These are phyloP conservation scores for Colletotrichum noveboracense DNA, from an alignment of 2,329 filamentous ascomycete genomes.

Conservation along the genomic window DNA sequence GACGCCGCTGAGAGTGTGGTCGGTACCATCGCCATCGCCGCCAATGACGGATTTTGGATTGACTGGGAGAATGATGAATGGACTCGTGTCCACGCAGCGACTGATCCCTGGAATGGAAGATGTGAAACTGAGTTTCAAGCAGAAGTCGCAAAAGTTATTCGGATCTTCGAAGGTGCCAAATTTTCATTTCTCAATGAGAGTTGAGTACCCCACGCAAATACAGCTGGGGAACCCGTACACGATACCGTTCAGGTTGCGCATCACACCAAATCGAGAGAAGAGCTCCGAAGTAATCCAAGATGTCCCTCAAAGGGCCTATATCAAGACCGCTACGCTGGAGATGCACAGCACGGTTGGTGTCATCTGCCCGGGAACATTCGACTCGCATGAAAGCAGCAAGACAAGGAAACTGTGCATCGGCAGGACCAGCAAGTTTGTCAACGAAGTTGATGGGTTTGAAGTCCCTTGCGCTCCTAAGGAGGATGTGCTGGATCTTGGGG, in stretches of 20 bases:
- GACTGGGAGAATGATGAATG: not conserved
- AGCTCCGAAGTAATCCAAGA: slow-evolving; percentile 23
- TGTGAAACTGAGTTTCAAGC: slow-evolving; percentile 33
- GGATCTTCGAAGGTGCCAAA: slow-evolving; percentile 35
- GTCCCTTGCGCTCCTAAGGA: not conserved
- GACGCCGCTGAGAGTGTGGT: slow-evolving; percentile 27
- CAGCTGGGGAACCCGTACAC: slow-evolving; percentile 30
- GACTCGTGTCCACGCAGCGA: slow-evolving; percentile 24
- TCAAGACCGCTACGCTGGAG: slow-evolving; percentile 22
- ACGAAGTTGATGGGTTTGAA: not conserved
- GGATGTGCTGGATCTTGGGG: not conserved
- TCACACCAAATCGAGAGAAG: slow-evolving; percentile 13
- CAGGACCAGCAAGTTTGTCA: not conserved
- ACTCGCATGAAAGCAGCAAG: not conserved
- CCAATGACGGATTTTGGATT: slow-evolving; percentile 23
- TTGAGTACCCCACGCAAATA: slow-evolving; percentile 31
- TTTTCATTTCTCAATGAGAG: slow-evolving; percentile 29
- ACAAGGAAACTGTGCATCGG: not conserved
- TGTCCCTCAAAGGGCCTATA: slow-evolving; percentile 6
- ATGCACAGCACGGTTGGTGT: slow-evolving; percentile 21
- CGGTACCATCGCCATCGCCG: not conserved
- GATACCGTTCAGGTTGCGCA: slow-evolving; percentile 26
- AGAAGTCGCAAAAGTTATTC: slow-evolving; percentile 37
- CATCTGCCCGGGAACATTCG: slow-evolving; percentile 13
- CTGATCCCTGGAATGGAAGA: slow-evolving; percentile 35